A percentile compares a stretch with the other conserved stretches of the same genome.
Evolutionary conservation across 495 filamentous ascomycete genomes (phyloP).

Genomic region (Podospora bellae-mahoneyi): DNA sequence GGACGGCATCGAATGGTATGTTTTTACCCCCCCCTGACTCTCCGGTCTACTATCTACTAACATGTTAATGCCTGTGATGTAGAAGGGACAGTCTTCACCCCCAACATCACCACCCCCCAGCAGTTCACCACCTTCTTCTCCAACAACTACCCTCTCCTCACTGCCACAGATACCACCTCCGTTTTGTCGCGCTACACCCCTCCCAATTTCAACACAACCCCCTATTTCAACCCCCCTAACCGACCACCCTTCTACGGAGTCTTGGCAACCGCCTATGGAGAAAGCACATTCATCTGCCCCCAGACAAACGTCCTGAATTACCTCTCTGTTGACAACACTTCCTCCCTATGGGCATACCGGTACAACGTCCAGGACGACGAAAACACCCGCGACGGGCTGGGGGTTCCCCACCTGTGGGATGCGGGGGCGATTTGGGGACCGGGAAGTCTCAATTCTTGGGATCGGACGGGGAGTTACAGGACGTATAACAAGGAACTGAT

Average conservation of each 20-base stretch:
- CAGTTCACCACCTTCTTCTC: slow-evolving; percentile 49
- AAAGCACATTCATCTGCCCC: slow-evolving; percentile 64
- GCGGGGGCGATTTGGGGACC: slow-evolving; percentile 45
- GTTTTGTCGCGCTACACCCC: slow-evolving; percentile 38
- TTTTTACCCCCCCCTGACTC: no score
- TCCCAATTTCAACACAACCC: slow-evolving; percentile 46
- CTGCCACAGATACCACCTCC: slow-evolving; percentile 43
- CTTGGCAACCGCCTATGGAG: slow-evolving; percentile 54
- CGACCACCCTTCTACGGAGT: slow-evolving; percentile 40
- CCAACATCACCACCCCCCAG: slow-evolving; percentile 40
- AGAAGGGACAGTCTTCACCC: slow-evolving; percentile 52
- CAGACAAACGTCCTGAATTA: slow-evolving; percentile 36
- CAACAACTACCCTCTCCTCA: slow-evolving; percentile 46
- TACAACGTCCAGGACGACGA: slow-evolving; percentile 29
- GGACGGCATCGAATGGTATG: slow-evolving; percentile 44
- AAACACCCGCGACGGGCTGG: slow-evolving; percentile 18
- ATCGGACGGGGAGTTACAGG: slow-evolving; percentile 31
- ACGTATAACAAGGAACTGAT: slow-evolving; percentile 37
- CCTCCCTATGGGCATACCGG: slow-evolving; percentile 23
- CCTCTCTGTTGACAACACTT: neutral
- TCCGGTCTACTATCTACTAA: neutral
- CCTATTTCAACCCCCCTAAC: slow-evolving; percentile 42
- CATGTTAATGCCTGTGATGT: neutral
- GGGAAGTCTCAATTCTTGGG: slow-evolving; percentile 26
- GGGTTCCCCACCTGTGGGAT: slow-evolving; percentile 34